Conservation (phyloP, 257 asterid species). For the Hygrophila difformis region DNA sequence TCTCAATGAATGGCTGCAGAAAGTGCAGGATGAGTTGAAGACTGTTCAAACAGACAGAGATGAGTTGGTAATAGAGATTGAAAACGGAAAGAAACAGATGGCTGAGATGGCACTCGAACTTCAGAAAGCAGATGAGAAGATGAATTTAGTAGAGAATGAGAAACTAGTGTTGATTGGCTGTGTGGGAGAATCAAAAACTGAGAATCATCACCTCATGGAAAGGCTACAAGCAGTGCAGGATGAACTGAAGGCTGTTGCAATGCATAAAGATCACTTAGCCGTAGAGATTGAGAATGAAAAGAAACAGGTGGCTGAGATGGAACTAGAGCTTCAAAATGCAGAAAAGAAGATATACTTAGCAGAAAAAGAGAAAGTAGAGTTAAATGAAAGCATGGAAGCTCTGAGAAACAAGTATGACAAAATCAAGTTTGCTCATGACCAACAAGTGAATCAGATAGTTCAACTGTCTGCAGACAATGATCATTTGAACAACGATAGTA, state of each 20-base stretch:
- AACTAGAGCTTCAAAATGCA: conserved; percentile 31
- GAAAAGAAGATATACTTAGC: conserved; percentile 30
- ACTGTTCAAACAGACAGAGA: too few relatives aligned
- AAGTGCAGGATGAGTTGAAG: conserved; percentile 5
- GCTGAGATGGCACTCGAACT: conserved; percentile 33
- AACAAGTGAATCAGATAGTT: conserved; percentile 33
- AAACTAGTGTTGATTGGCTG: conserved; percentile 30
- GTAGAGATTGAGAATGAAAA: background rate
- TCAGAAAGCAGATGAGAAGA: conserved; percentile 35
- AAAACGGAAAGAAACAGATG: conserved; percentile 12
- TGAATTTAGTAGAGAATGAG: conserved; percentile 28
- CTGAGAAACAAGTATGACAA: conserved; percentile 25
- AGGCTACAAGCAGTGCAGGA: too few relatives aligned
- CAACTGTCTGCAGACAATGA: conserved; percentile 33
- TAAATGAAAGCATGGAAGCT: conserved; percentile 29
- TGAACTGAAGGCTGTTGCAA: conserved; percentile 17
- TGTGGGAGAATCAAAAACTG: too few relatives aligned
- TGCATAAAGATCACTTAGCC: conserved; percentile 32
- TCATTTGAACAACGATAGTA: conserved; percentile 33
- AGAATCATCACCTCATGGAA: too few relatives aligned
- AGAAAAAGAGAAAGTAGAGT: conserved; percentile 38
- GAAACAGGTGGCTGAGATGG: too few relatives aligned
- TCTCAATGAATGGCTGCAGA: conserved; percentile 30
- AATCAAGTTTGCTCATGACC: conserved; percentile 24
- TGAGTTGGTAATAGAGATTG: background rate